Percentiles rank a stretch among this genome's conserved stretches.
Conservation (phyloP, 352 stramenopile species). For the Hyaloperonospora arabidopsidis region DNA sequence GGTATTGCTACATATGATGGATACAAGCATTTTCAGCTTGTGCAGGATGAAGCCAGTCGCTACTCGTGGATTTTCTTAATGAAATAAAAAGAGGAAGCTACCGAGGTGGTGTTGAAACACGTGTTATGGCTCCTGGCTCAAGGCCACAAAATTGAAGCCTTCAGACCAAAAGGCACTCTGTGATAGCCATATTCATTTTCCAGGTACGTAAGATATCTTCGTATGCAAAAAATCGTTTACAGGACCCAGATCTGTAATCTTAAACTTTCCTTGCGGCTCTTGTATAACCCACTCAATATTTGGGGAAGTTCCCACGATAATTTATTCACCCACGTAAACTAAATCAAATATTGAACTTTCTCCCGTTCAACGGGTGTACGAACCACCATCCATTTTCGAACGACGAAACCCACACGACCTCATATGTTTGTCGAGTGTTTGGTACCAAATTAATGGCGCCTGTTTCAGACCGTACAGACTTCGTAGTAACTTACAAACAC, state of each 20-base stretch:
- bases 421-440: not conserved
- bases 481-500: conserved; percentile 1
- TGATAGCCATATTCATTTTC: too few relatives aligned
- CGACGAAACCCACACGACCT: not conserved
- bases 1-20: not conserved
- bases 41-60: conserved; percentile 2
- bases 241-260: too few relatives aligned
- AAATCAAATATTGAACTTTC: conserved; percentile 1
- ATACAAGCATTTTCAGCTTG: conserved; percentile 4
- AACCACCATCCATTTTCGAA: conserved; percentile 3
- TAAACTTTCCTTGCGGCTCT: too few relatives aligned
- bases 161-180: conserved; percentile 1
- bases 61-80: not conserved
- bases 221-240: too few relatives aligned
- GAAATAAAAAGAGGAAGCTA: not conserved
- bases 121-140: not conserved
- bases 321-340: conserved; percentile 5
- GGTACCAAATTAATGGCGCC: conserved; percentile 4
- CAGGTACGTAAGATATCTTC: too few relatives aligned
- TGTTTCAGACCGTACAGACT: conserved; percentile 11
- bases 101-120: not conserved
- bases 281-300: too few relatives aligned
- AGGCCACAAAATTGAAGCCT: conserved; percentile 1
- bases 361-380: not conserved
- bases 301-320: too few relatives aligned